phyloP scores from a whole-genome alignment of 2,329 filamentous ascomycete genomes.

The Penicillium sp. region DNA sequence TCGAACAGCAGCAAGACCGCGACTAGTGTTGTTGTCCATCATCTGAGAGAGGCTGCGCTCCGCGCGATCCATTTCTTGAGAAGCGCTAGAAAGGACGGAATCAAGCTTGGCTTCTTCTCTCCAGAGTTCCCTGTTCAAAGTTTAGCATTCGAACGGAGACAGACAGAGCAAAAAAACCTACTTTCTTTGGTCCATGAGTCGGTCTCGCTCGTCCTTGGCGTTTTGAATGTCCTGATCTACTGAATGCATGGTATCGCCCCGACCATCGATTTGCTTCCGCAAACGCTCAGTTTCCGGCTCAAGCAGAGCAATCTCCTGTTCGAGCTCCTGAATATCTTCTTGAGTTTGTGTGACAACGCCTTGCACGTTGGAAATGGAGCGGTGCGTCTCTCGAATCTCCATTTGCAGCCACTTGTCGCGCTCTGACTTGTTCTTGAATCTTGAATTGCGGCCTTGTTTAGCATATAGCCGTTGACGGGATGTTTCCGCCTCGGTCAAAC shows the following conservation, averaged over 20 bases:
- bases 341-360: conserved; percentile 81
- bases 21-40: conserved; percentile 86
- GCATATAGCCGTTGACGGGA: conserved; percentile 78
- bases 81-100: conserved; percentile 73
- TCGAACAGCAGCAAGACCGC: conserved; percentile 83
- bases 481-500: conserved; percentile 76
- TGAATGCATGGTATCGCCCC: conserved; percentile 72
- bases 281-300: conserved; percentile 74
- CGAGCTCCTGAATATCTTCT: conserved; percentile 76
- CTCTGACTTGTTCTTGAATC: conserved; percentile 85
- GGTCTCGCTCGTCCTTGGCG: conserved; percentile 77
- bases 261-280: conserved; percentile 74
- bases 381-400: conserved; percentile 79
- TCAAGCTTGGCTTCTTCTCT: conserved; percentile 87
- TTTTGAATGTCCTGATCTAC: conserved; percentile 74
- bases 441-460: conserved; percentile 86
- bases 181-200: conserved; percentile 83
- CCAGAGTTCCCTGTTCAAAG: conserved; percentile 62
- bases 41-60: conserved; percentile 78
- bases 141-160: conserved; percentile 12
- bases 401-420: conserved; percentile 80
- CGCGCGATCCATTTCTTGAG: conserved; percentile 74
- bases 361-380: conserved; percentile 76
- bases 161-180: conserved; percentile 29
- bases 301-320: conserved; percentile 70